Conservation (phyloP, 768 basidiomycete species). For the Trametes punicea region DNA sequence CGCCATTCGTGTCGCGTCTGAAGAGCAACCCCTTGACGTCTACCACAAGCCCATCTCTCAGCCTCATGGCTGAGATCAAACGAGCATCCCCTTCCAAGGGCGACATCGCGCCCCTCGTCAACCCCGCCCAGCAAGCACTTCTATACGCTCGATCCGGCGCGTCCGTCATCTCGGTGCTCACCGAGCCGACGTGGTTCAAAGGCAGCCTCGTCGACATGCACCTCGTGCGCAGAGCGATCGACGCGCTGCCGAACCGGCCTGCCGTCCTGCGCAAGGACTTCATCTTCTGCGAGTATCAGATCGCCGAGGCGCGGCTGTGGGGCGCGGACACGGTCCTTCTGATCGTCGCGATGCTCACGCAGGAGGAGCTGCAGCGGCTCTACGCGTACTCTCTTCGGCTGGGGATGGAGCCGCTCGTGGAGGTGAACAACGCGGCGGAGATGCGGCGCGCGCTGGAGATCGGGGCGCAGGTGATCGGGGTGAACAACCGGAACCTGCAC, state of each 20-base stretch:
- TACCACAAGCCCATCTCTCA: conserved; percentile 28
- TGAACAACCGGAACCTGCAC: conserved; percentile 97
- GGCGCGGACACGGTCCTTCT: conserved; percentile 96
- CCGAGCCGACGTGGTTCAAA: conserved; percentile 98
- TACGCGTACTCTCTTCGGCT: conserved; percentile 63
- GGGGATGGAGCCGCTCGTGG: conserved; percentile 98
- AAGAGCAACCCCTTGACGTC: conserved; percentile 35
- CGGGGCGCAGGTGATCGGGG: conserved; percentile 89
- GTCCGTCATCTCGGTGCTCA: conserved; percentile 92
- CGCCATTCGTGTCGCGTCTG: conserved; percentile 70
- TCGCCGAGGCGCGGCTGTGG: conserved; percentile 89
- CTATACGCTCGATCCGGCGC: conserved; percentile 92
- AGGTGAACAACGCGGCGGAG: conserved; percentile 93
- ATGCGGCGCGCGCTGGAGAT: conserved; percentile 84
- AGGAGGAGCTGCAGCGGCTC: conserved; percentile 62
- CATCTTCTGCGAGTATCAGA: conserved; percentile 91
- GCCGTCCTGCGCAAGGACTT: conserved; percentile 98
- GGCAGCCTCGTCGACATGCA: conserved; percentile 92
- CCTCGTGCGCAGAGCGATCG: conserved; percentile 81
- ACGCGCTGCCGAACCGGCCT: conserved; percentile 82
- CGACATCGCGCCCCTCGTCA: conserved; percentile 77
- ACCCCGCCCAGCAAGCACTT: conserved; percentile 83
- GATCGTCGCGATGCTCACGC: conserved; percentile 93
- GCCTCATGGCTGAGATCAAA: conserved; percentile 92
- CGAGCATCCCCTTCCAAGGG: conserved; percentile 97